Evolutionary conservation across 306 rosid species (phyloP), one percentile per base, ranked within the genome.

Genomic region (Crotalaria pallida): DNA sequence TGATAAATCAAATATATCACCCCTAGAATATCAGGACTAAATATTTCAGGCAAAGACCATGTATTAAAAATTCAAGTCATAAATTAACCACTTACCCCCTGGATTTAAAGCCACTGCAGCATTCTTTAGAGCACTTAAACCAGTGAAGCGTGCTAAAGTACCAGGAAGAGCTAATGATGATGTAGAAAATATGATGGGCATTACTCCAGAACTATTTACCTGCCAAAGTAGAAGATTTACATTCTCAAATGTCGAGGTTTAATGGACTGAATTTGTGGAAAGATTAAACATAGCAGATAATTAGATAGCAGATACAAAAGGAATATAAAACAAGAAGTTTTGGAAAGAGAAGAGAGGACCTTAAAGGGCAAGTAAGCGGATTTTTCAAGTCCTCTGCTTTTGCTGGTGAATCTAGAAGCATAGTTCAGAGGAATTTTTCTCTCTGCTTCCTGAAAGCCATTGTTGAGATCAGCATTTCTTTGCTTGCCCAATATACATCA

Each of bases 121-220:
- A 1, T 82, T 85, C 85, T 88, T 94, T 29, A 94, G 74, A 11
- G 86, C 89, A 57, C 79, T 76, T 75, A 94, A 63, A 65, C 98
- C 97, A 4, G 96, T 90, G 85, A 94, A 90, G 71, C 97, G 98
- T 7, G 92, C 98, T 70, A 93, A 76, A 58, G 98, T 93, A 65
- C 97, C 98, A 29, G 97, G 97, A 81, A 93, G 96, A 29, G 97
- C 96, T 69, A 93, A 84, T 26, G 98, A 86, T 38, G 98, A 93
- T 13, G 97, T 93, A 27, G 98, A 93, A 78, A 93, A 93, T 49
- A 93, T 93, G 78, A 93, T 90, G 22, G 98, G 97, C 97, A 90
- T 93, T 69, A 93, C 98, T 61, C 97, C 98, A 69, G 98, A 85
- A 81, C 98, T 88, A 77, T 93, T 93, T 50, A 93, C 98, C 98